These are phyloP conservation scores for Podospora sp. DNA, from an alignment of 495 filamentous ascomycete species.

Conservation along the genomic window DNA sequence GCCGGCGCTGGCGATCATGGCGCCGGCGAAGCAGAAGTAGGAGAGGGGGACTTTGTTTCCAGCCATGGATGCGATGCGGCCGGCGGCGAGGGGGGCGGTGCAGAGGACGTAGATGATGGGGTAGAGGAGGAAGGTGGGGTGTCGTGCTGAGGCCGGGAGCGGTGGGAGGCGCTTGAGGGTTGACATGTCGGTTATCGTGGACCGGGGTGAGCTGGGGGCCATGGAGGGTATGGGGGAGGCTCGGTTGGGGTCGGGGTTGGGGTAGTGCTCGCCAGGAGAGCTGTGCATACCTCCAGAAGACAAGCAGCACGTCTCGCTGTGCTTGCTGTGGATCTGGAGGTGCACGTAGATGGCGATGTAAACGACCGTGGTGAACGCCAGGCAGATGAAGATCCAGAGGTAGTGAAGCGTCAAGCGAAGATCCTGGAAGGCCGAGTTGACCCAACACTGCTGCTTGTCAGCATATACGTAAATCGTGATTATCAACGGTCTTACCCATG, in stretches of 20 bases:
- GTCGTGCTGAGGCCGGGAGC: slow-evolving; percentile 46
- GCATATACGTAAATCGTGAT: background rate
- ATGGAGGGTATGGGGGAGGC: slow-evolving; percentile 15
- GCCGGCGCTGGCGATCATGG: slow-evolving; percentile 71
- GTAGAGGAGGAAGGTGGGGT: slow-evolving; percentile 71
- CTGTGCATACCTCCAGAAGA: background rate
- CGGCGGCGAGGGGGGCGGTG: slow-evolving; percentile 69
- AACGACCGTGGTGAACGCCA: slow-evolving; percentile 64
- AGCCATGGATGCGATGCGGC: slow-evolving; percentile 66
- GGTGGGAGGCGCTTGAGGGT: slow-evolving; percentile 27
- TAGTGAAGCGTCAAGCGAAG: slow-evolving; percentile 75
- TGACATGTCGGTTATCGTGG: slow-evolving; percentile 22
- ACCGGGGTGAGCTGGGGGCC: slow-evolving; percentile 21
- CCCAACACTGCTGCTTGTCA: slow-evolving; percentile 63
- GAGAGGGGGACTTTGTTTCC: slow-evolving; percentile 55
- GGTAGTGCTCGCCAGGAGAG: slow-evolving; percentile 18
- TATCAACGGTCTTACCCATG: slow-evolving; percentile 55
- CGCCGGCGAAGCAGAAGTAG: slow-evolving; percentile 70
- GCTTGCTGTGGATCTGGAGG: slow-evolving; percentile 52
- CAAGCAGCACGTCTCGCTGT: slow-evolving; percentile 43
- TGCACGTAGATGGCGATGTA: slow-evolving; percentile 67
- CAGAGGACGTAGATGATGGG: slow-evolving; percentile 71
- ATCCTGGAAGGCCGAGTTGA: slow-evolving; percentile 59
- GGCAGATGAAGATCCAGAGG: slow-evolving; percentile 73
- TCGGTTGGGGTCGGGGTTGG: slow-evolving; percentile 23